These are phyloP conservation scores for Scalesia atractyloides DNA, from an alignment of 129 eudicot species.

Conservation along the genomic window DNA sequence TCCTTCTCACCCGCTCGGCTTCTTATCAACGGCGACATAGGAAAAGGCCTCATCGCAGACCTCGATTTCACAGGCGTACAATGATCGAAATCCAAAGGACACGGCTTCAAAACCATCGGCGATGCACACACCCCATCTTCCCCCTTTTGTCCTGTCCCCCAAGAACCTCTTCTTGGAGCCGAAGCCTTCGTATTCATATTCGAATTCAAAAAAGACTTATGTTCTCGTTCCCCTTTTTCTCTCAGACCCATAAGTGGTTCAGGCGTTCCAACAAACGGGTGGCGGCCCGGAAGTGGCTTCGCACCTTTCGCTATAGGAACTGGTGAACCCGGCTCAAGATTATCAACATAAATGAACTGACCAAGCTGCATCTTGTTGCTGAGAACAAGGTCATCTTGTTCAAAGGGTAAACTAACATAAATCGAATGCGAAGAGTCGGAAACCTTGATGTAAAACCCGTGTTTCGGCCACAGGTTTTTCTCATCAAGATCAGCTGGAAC, in stretches of 20 bases:
- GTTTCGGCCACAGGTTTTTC: constrained; percentile 79
- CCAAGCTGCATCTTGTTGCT: constrained; percentile 95
- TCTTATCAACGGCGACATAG: constrained; percentile 53
- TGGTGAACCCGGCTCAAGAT: constrained; percentile 87
- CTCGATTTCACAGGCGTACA: constrained; percentile 75
- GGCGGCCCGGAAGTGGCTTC: constrained; percentile 86
- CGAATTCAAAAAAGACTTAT: constrained; percentile 25
- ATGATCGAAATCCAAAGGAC: constrained; percentile 86
- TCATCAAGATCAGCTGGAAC: constrained; percentile 97
- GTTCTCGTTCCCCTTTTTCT: constrained; percentile 56
- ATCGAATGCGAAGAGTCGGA: constrained; percentile 95
- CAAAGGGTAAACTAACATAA: constrained; percentile 77
- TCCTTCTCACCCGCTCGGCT: constrained; percentile 46
- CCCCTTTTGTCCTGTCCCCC: constrained; percentile 66
- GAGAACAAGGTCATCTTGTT: constrained; percentile 88
- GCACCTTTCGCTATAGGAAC: constrained; percentile 85
- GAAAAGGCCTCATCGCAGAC: constrained; percentile 32
- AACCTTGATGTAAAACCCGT: constrained; percentile 84
- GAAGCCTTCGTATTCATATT: constrained; percentile 31
- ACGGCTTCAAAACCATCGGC: constrained; percentile 59
- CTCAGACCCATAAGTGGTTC: constrained; percentile 84
- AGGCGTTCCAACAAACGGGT: constrained; percentile 89
- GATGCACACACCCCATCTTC: constrained; percentile 49
- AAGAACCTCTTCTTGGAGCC: constrained; percentile 70
- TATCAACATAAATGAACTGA: constrained; percentile 89